Evolutionary conservation across 2,329 filamentous ascomycete genomes (phyloP).

Genomic region (Herpomyces periplanetae): DNA sequence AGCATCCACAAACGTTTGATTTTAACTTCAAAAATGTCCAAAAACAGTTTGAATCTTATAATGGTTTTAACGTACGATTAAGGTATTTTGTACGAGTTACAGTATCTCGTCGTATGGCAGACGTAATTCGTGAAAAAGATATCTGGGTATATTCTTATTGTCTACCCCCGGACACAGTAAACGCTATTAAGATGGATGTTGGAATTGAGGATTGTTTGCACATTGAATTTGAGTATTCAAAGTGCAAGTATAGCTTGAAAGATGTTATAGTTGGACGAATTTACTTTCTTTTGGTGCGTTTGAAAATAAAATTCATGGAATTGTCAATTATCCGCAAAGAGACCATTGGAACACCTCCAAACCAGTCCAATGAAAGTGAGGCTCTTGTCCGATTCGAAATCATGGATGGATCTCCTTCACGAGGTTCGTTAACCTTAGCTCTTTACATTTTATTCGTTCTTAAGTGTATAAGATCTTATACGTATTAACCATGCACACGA

Average conservation of each 20-base stretch:
- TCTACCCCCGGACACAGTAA: conserved; percentile 90
- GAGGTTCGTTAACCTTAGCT: conserved; percentile 17
- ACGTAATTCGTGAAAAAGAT: conserved; percentile 94
- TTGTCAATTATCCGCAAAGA: conserved; percentile 84
- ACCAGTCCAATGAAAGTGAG: conserved; percentile 98
- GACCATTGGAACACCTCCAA: conserved; percentile 77
- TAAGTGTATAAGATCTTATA: too few species aligned
- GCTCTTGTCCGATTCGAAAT: conserved; percentile 95
- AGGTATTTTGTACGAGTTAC: conserved; percentile 94
- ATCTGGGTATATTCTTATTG: conserved; percentile 98
- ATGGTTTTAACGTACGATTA: conserved; percentile 95
- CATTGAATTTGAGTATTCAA: conserved; percentile 97
- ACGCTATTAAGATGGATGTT: conserved; percentile 97
- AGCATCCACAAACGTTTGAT: conserved; percentile 90
- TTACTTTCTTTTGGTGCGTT: conserved; percentile 76
- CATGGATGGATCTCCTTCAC: conserved; percentile 93
- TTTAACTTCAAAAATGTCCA: conserved; percentile 99
- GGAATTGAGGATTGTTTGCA: conserved; percentile 96
- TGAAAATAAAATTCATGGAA: conserved; percentile 99
- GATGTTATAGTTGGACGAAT: conserved; percentile 95
- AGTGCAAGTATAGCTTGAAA: conserved; percentile 95
- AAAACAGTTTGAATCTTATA: conserved; percentile 98
- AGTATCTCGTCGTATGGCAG: conserved; percentile 78
- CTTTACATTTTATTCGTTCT: conserved; percentile 1
- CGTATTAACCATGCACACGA: conserved; percentile 1